phyloP scores from a whole-genome alignment of 352 stramenopile species.

The Plasmopara muralis region DNA sequence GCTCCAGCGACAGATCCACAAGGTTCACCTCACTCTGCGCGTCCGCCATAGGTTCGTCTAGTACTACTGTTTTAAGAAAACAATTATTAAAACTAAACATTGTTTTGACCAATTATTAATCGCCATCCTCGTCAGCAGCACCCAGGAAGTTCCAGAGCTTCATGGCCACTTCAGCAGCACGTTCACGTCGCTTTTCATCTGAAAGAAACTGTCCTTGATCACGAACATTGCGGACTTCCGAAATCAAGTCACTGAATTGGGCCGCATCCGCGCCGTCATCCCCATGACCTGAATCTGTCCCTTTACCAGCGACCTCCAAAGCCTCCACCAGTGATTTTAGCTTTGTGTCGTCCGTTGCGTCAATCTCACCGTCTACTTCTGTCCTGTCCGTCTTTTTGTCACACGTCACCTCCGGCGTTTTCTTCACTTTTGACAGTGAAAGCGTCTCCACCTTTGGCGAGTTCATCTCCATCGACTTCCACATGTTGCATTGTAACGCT shows the following conservation, averaged over 20 bases:
- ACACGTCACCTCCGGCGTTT: constrained; percentile 1
- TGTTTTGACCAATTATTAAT: constrained; percentile 30
- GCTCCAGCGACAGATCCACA: constrained; percentile 87
- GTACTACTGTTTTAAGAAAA: constrained; percentile 5
- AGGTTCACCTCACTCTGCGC: constrained; percentile 60
- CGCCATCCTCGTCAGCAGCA: constrained; percentile 32
- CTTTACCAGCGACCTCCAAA: constrained; percentile 30
- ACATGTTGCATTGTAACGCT: constrained; percentile 74
- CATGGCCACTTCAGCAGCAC: constrained; percentile 68
- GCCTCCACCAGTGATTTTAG: constrained; percentile 43
- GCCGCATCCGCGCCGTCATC: constrained; percentile 49
- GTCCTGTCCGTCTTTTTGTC: constrained; percentile 5
- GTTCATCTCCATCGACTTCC: constrained; percentile 62
- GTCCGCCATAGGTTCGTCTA: constrained; percentile 35
- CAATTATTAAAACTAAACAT: neutral
- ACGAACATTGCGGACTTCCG: constrained; percentile 59
- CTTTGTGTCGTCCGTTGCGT: constrained; percentile 25
- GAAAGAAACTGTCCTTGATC: constrained; percentile 41
- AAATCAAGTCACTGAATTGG: constrained; percentile 56
- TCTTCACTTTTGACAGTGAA: neutral
- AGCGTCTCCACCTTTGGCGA: constrained; percentile 3
- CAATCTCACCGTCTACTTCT: constrained; percentile 2
- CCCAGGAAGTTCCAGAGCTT: constrained; percentile 67
- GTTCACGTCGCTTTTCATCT: constrained; percentile 58
- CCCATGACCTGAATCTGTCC: constrained; percentile 8